These are phyloP conservation scores for Suillus weaverae DNA, from an alignment of 768 basidiomycete genomes.

Conservation along the genomic window DNA sequence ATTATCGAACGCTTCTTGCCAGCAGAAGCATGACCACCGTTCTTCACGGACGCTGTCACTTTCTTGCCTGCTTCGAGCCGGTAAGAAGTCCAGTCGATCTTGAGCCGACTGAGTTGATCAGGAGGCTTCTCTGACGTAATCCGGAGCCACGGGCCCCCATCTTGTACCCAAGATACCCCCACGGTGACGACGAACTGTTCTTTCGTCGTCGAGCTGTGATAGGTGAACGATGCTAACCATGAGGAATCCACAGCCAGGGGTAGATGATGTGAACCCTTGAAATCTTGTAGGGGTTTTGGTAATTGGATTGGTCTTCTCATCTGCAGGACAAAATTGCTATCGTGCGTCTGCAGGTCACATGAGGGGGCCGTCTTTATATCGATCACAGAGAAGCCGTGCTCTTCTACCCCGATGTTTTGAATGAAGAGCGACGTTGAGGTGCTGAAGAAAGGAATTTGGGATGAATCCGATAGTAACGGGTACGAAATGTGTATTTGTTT, in stretches of 20 bases:
- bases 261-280: background rate
- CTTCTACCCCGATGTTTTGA: background rate
- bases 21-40: constrained; percentile 1
- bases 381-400: background rate
- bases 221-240: constrained; percentile 3
- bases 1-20: background rate
- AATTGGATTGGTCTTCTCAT: background rate
- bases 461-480: background rate
- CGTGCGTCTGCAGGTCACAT: background rate
- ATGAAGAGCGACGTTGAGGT: background rate
- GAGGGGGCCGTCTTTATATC: background rate
- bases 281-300: background rate
- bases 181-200: background rate
- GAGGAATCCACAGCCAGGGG: background rate
- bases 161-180: background rate
- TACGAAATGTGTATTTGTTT: background rate
- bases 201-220: background rate
- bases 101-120: background rate
- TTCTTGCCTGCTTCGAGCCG: background rate
- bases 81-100: constrained; percentile 4
- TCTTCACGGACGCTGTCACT: constrained; percentile 1
- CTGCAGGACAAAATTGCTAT: background rate
- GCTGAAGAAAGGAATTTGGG: background rate
- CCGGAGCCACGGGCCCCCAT: constrained; percentile 1
- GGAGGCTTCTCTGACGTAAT: background rate